Evolutionary conservation across 1,139 yeast species (phyloP), one percentile per base, ranked within the genome.

Genomic region (Sugiyamaella novakii): DNA sequence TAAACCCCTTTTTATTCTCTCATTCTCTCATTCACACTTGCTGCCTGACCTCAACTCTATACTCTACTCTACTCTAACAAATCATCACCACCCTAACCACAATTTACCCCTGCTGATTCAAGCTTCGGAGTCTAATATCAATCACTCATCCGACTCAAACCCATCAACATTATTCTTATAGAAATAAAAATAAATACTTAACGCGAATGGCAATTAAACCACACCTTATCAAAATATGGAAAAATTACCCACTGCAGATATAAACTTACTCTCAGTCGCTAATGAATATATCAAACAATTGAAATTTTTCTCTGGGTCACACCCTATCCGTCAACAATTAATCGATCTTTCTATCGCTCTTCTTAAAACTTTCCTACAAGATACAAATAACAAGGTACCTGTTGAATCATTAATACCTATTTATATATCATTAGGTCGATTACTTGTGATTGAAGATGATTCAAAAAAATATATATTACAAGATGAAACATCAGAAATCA

Each of bases 401-500:
- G 12, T 8, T 27, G 22, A 33, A 5, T 5, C 15, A 3, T 18
- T 31, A 24, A 18, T 22, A 11, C 33, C 38, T 4, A 19, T 33
- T n/a, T 33, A 42, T n/a, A 22, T 42, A 7, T 25, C 39, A 3
- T 12, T 42, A 25, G 15, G 33, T 10, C 31, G 12, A 3, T 22
- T 42, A 11, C 22, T 42, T 5, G 46, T 42, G 10, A 14, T 17
- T 6, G 46, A 42, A 22, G 39, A 33, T 12, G 17, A 33, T 17
- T 39, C 43, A 8, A 39, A 39, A 19, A 7, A 29, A 11, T 42
- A 42, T 21, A 31, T 42, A 17, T 5, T 18, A 5, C 24, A 21
- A 8, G 39, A 33, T n/a, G 24, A 42, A 11, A 39, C 43, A 6
- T 21, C 14, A 27, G 39, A 42, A 21, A 42, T 42, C 28, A 42